phyloP scores from a whole-genome alignment of 2,329 filamentous ascomycete genomes.

The Polytolypa hystricis region DNA sequence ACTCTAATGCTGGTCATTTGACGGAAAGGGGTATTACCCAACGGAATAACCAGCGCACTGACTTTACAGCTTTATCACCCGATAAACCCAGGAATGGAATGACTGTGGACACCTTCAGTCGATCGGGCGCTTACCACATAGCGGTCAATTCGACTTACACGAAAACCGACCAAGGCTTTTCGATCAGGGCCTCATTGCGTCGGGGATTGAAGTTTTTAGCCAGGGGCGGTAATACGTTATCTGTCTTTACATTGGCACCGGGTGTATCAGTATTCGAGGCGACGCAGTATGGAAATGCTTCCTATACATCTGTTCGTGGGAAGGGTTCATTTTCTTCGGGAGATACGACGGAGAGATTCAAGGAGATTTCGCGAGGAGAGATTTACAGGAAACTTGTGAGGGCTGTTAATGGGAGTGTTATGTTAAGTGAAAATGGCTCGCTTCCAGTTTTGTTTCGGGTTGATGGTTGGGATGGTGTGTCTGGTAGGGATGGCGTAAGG shows the following conservation, averaged over 20 bases:
- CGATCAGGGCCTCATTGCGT: slow-evolving; percentile 37
- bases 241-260: slow-evolving; percentile 48
- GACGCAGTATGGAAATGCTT: slow-evolving; percentile 20
- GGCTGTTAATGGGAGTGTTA: slow-evolving; percentile 20
- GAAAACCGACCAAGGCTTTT: slow-evolving; percentile 37
- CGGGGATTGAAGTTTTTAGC: slow-evolving; percentile 37
- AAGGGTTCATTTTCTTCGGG: slow-evolving; percentile 17
- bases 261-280: slow-evolving; percentile 18
- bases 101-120: slow-evolving; percentile 23
- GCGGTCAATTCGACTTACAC: slow-evolving; percentile 44
- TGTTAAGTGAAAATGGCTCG: slow-evolving; percentile 10
- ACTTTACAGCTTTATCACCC: slow-evolving; percentile 27
- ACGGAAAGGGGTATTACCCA: slow-evolving; percentile 46
- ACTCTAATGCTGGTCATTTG: slow-evolving; percentile 45
- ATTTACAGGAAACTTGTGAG: slow-evolving; percentile 16
- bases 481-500: slow-evolving; percentile 20
- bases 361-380: slow-evolving; percentile 14
- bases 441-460: slow-evolving; percentile 1
- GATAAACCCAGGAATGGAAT: slow-evolving; percentile 22
- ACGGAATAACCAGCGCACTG: slow-evolving; percentile 40
- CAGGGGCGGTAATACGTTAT: slow-evolving; percentile 36
- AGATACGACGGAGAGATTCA: slow-evolving; percentile 21
- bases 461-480: slow-evolving; percentile 4
- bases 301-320: slow-evolving; percentile 15
- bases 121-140: slow-evolving; percentile 54